Evolutionary conservation across 73 alveolate genomes (phyloP), one percentile per base, ranked within the genome.

Genomic region (Vitrella brassicaformis): DNA sequence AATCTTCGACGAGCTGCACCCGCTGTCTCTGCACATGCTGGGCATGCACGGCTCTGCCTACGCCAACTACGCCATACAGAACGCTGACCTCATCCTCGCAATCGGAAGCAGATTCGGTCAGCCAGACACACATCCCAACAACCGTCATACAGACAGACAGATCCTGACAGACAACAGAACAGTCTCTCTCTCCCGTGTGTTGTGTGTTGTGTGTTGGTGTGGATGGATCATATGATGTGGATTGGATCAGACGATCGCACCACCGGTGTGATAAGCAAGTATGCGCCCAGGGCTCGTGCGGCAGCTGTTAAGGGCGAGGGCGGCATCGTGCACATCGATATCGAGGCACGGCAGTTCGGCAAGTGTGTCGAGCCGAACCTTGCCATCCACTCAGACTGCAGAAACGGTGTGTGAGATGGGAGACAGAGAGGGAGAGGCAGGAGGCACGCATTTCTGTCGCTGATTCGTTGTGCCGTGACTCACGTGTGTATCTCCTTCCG

Each of bases 1-100:
- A 30, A 68, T 76, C 27, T 76, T 76, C 56, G 83, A 76, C 77
- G 83, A 76, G 73, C 76, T 28, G n/a, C 75, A 76, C 28, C 77
- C 75, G 25, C 77, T 76, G 26, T 76, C 83, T 45, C 1, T 76
- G 83, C 83, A 76, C 83, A 76, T 76, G 83, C 76, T 76, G 30
- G 83, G 83, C 47, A 75, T 75, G 81, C 81, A 75, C 46, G 81
- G 81, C 74, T 76, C 83, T n/a, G 83, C 83, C 27, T 76, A 76
- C 68, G 83, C 83, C 76, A 76, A 76, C 77, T 76, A 68, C 29
- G 83, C 83, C 27, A 76, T 76, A n/a, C 83, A 76, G 83, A 76
- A 76, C 46, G 71, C 83, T 0, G 83, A 76, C 71, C 68, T 74
- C 71, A 76, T 76, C 71, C 39, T 76, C 32, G 75, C 83, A 0